phyloP scores from a whole-genome alignment of 208 protist species.

The Trypanosoma platydactyli region DNA sequence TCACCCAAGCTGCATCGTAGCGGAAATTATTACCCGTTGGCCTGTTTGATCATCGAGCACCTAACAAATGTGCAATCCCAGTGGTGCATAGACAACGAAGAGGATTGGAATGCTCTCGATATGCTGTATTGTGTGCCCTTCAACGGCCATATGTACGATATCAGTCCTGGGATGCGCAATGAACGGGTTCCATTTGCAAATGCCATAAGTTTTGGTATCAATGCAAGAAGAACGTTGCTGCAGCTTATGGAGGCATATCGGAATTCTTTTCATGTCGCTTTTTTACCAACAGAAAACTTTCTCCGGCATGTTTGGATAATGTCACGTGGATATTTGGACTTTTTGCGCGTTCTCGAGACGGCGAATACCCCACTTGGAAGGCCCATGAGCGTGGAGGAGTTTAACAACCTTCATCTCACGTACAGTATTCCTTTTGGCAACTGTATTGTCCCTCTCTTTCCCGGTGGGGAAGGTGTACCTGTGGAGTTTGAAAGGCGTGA shows the following conservation, averaged over 20 bases:
- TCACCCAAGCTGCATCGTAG: constrained; percentile 29
- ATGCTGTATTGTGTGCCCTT: constrained; percentile 59
- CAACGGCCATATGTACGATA: constrained; percentile 37
- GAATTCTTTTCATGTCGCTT: background rate
- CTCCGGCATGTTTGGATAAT: background rate
- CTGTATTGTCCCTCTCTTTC: constrained; percentile 16
- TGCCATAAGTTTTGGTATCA: constrained; percentile 21
- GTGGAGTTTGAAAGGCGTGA: constrained; percentile 24
- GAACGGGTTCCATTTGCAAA: constrained; percentile 33
- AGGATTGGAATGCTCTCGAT: constrained; percentile 42
- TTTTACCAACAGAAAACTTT: background rate
- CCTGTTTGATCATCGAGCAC: constrained; percentile 47
- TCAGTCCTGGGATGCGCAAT: constrained; percentile 22
- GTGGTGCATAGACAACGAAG: constrained; percentile 41
- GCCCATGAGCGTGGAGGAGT: constrained; percentile 16
- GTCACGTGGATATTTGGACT: constrained; percentile 22
- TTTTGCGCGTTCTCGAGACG: constrained; percentile 3
- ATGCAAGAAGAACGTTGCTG: constrained; percentile 1
- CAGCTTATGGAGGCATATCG: constrained; percentile 5
- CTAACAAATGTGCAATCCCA: constrained; percentile 36
- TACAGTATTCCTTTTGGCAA: constrained; percentile 23
- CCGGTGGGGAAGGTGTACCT: constrained; percentile 7
- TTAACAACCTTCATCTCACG: constrained; percentile 17
- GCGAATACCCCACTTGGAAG: constrained; percentile 11
- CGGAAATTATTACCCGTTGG: constrained; percentile 39